phyloP scores from a whole-genome alignment of 345 rosid genomes.

The Durio zibethinus region DNA sequence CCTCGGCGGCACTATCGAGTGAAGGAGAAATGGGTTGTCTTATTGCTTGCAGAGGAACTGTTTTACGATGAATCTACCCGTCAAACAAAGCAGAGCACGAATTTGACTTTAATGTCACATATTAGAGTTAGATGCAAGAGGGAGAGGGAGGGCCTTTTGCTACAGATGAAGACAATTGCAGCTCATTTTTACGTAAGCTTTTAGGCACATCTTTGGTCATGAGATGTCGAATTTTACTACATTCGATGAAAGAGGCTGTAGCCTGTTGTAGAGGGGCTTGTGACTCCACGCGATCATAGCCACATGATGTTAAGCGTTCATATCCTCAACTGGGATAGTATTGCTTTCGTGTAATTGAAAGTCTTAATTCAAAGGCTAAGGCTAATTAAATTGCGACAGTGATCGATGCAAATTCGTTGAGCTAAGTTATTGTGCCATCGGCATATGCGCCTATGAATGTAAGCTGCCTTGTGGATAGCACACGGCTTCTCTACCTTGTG shows the following conservation, averaged over 20 bases:
- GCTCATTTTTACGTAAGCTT: background rate
- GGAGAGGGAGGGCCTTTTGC: conserved; percentile 8
- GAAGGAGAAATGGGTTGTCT: background rate
- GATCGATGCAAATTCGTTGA: conserved; percentile 5
- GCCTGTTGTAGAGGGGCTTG: background rate
- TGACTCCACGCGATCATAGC: conserved; percentile 18
- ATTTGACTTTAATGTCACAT: conserved; percentile 5
- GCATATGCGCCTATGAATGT: background rate
- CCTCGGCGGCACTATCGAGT: background rate
- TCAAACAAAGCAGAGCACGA: background rate
- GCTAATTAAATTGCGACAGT: background rate
- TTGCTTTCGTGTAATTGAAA: background rate
- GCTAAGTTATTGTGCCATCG: background rate
- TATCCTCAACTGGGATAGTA: conserved; percentile 7
- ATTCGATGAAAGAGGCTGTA: background rate
- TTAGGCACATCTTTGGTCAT: background rate
- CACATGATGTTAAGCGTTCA: background rate
- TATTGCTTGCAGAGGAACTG: background rate
- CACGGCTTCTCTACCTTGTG: conserved; percentile 18
- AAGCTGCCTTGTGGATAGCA: conserved; percentile 23
- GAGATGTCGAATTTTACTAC: background rate
- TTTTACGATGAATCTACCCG: background rate
- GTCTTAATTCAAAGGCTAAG: background rate
- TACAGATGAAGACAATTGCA: background rate
- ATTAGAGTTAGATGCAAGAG: background rate